Evolutionary conservation across 176 grass and related monocot genomes (phyloP), one percentile per base, ranked within the genome.

Genomic region (Carex parvula): DNA sequence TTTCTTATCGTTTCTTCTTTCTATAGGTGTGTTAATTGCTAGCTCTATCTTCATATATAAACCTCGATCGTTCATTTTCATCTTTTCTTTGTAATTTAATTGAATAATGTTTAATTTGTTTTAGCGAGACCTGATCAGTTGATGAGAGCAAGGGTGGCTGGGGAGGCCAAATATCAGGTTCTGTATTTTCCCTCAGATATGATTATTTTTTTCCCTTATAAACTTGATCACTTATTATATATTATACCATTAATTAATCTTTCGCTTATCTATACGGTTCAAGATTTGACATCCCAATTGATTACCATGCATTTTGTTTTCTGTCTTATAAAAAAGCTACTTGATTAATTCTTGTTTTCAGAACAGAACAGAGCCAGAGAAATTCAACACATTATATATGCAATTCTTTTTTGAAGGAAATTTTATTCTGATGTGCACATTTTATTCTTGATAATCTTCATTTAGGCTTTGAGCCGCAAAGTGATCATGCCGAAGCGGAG

Each of bases 1-100:
- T 73, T 58, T 91, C 73, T 82, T 87, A 60, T 91, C 42, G 80
- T 92, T 63, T 64, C 77, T 87, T 87, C 64, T 87, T 82, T 54
- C 85, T 62, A 35, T 3, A 16, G 79, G 85, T 87, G 52, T 73
- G 30, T 63, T 39, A 0, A 0, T 24, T 24, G 22, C 22, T 24
- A 24, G n/a, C 17, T 29, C 29, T 29, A 29, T 71, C 59, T 26
- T 57, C 18, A 59, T 33, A 59, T 44, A 44, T 39, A 39, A 39
- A 39, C 37, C 37, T 39, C 4, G 37, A 15, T 56, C 32, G 2
- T 26, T 26, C 0, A 26, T 24, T 61, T 64, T 54, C 6, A 79
- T 32, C 5, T 42, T 29, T 55, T 85, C n/a, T 58, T 66, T 77
- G 72, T 4, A 26, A 64, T 65, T 52, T 26, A 26, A 29, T n/a